Percentiles rank a stretch among this genome's conserved stretches.
phyloP scores from a whole-genome alignment of 352 stramenopile species.

The Phytophthora pinifolia region DNA sequence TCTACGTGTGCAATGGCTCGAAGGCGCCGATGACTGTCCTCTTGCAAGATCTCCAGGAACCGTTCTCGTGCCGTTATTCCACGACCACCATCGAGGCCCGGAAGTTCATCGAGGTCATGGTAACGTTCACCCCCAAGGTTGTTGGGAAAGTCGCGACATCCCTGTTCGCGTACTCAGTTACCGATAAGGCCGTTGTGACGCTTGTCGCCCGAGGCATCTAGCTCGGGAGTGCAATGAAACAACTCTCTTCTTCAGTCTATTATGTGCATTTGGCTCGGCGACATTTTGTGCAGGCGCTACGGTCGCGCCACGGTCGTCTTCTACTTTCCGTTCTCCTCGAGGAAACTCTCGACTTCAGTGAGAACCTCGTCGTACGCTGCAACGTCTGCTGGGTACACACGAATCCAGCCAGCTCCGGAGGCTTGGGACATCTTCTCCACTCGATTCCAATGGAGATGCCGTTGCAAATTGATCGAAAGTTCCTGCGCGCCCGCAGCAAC shows the following conservation, averaged over 20 bases:
- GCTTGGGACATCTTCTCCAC: constrained; percentile 89
- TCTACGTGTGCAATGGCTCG: constrained; percentile 88
- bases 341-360: constrained; percentile 69
- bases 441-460: constrained; percentile 87
- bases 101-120: constrained; percentile 85
- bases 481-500: constrained; percentile 84
- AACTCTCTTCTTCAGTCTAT: constrained; percentile 24
- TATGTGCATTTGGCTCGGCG: constrained; percentile 17
- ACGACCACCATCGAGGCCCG: constrained; percentile 77
- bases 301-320: constrained; percentile 23
- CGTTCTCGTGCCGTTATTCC: constrained; percentile 74
- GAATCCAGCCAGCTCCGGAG: constrained; percentile 82
- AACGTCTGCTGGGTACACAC: constrained; percentile 82
- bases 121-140: constrained; percentile 78
- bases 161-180: constrained; percentile 79
- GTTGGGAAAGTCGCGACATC: constrained; percentile 80
- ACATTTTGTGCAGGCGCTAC: constrained; percentile 21
- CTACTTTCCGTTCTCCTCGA: constrained; percentile 51
- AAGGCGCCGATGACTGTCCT: constrained; percentile 83
- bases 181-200: constrained; percentile 77
- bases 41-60: constrained; percentile 72
- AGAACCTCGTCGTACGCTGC: constrained; percentile 77
- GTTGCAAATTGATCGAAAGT: constrained; percentile 86
- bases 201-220: constrained; percentile 73
- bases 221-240: constrained; percentile 7